Evolutionary conservation across 306 rosid species (phyloP).

Genomic region (Herpetospermum pedunculosum): DNA sequence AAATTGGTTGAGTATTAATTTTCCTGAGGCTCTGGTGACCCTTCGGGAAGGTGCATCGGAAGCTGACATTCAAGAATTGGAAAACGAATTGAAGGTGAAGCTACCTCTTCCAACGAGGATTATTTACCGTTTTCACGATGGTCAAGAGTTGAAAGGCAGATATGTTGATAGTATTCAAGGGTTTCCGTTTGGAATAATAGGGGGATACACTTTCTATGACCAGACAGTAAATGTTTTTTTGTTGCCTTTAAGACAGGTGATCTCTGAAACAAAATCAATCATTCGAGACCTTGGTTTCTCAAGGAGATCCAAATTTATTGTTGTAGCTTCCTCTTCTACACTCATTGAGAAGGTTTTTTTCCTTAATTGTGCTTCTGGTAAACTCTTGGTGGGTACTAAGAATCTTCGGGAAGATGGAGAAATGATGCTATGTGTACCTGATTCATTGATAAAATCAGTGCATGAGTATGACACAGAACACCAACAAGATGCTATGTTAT

Average conservation of each 20-base stretch:
- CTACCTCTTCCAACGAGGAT: slow-evolving; percentile 76
- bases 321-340: slow-evolving; percentile 54
- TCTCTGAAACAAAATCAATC: slow-evolving; percentile 28
- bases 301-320: slow-evolving; percentile 33
- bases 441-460: slow-evolving; percentile 32
- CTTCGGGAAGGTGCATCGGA: slow-evolving; percentile 69
- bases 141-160: slow-evolving; percentile 40
- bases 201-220: slow-evolving; percentile 63
- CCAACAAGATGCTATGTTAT: slow-evolving; percentile 76
- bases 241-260: slow-evolving; percentile 41
- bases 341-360: slow-evolving; percentile 39
- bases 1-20: slow-evolving; percentile 43
- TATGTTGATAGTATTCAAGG: slow-evolving; percentile 19
- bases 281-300: slow-evolving; percentile 19
- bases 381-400: slow-evolving; percentile 64
- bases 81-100: slow-evolving; percentile 41
- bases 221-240: slow-evolving; percentile 50
- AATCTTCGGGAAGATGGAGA: slow-evolving; percentile 33
- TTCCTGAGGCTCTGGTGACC: slow-evolving; percentile 56
- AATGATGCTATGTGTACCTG: slow-evolving; percentile 80
- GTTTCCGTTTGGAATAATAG: slow-evolving; percentile 59
- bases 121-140: slow-evolving; percentile 68
- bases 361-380: slow-evolving; percentile 58
- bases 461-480: slow-evolving; percentile 24
- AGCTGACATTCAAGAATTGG: slow-evolving; percentile 45